Conservation (phyloP, 257 asterid species). For the Solanum tarijense region DNA sequence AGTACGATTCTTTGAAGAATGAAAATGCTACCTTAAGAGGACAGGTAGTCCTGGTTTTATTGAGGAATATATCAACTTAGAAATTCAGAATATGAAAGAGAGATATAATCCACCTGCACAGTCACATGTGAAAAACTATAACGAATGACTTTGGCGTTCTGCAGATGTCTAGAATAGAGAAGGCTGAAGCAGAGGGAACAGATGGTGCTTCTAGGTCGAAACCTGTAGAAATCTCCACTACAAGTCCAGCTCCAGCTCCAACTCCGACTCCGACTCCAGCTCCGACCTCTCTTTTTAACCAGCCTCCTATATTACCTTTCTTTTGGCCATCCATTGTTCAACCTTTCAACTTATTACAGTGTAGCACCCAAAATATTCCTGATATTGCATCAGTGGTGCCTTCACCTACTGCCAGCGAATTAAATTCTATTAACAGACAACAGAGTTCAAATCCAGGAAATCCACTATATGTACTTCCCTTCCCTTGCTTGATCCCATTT, state of each 20-base stretch:
- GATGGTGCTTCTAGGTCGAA: constrained; percentile 5
- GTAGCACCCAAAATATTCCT: constrained; percentile 6
- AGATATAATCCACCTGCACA: not conserved
- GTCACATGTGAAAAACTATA: not conserved
- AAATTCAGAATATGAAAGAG: not conserved
- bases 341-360: constrained; percentile 20
- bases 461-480: constrained; percentile 33
- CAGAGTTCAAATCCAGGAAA: constrained; percentile 23
- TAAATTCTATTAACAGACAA: constrained; percentile 12
- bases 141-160: not conserved
- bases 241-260: constrained; percentile 12
- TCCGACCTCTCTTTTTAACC: constrained; percentile 12
- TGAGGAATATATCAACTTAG: not conserved
- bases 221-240: constrained; percentile 4
- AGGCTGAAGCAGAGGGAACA: constrained; percentile 9
- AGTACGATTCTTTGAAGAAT: constrained; percentile 27
- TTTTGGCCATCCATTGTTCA: constrained; percentile 36
- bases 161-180: constrained; percentile 36
- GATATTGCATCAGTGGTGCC: constrained; percentile 12
- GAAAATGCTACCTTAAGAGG: constrained; percentile 29
- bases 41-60: constrained; percentile 18
- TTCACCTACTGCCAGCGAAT: not conserved
- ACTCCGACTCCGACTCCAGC: constrained; percentile 1
- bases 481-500: constrained; percentile 46
- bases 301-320: constrained; percentile 30